These are phyloP conservation scores for Aureobasidium uvarum DNA, from an alignment of 2,329 filamentous ascomycete genomes.

Conservation along the genomic window DNA sequence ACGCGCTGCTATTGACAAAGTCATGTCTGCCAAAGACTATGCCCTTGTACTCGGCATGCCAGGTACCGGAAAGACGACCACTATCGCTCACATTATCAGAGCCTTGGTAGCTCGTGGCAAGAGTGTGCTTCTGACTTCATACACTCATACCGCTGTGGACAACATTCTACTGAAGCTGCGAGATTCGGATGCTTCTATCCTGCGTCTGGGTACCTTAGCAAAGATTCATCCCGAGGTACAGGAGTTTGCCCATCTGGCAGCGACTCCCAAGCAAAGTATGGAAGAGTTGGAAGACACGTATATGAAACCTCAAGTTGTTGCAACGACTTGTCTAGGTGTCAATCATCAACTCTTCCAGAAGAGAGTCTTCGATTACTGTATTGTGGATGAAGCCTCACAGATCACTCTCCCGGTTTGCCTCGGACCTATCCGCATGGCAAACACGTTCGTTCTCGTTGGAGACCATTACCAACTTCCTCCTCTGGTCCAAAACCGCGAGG, in stretches of 20 bases:
- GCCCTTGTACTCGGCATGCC: conserved; percentile 98
- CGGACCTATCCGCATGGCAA: conserved; percentile 88
- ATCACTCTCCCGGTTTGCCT: conserved; percentile 95
- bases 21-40: conserved; percentile 94
- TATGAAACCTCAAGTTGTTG: conserved; percentile 83
- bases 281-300: conserved; percentile 82
- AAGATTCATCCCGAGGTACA: conserved; percentile 89
- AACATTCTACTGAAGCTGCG: conserved; percentile 94
- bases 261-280: conserved; percentile 69
- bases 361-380: conserved; percentile 94
- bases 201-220: conserved; percentile 79
- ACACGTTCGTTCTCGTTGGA: conserved; percentile 90
- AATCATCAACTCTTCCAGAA: conserved; percentile 85
- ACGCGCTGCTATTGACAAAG: conserved; percentile 80
- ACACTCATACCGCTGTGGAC: conserved; percentile 96
- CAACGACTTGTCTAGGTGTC: conserved; percentile 90
- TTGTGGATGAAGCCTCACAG: conserved; percentile 96
- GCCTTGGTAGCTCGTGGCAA: conserved; percentile 86
- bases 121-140: conserved; percentile 88
- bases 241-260: conserved; percentile 77
- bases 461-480: conserved; percentile 96
- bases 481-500: conserved; percentile 87
- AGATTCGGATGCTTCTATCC: conserved; percentile 57
- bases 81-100: conserved; percentile 94
- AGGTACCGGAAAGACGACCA: conserved; percentile 96